Base-by-base conservation (phyloP, 148 eudicot species). In the Diospyros lotus region DNA sequence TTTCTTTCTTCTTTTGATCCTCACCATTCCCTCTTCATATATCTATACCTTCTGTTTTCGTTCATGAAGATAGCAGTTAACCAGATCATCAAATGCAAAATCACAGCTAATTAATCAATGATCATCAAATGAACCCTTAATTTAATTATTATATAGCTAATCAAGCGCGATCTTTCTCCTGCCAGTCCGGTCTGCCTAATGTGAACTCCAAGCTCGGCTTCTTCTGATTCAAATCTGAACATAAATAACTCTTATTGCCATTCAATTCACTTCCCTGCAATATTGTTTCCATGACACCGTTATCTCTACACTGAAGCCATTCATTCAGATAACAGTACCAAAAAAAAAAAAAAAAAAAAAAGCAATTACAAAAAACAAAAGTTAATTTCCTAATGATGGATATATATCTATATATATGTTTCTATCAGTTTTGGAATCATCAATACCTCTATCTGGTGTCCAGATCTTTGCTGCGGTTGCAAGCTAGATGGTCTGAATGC, bases 181-280 rank as follows among this genome's bases (percentile, higher is more conserved):
- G 60, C 81, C 83, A 84, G 38, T 75, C 84, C 51, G 86, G 80
- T 78, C 83, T 84, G 51, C 87, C 84, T 73, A 77, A 64, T 12
- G 83, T 82, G 75, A 79, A 79, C 62, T 85, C 82, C 76, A 79
- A 77, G 74, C 82, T 78, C 44, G 82, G 84, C 67, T 73, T 78
- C 76, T 79, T 81, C 15, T 64, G 68, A 6, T 76, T 74, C 77
- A 79, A 54, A 76, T 72, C 75, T 39, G 78, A 75, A 28, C 64
- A 59, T 60, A 73, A 50, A 67, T 61, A 81, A 68, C 76, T 79
- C 76, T 78, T 81, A 51, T 40, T 17, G 60, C 53, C 46, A 4
- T 58, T 54, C 63, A 79, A 42, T 44, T 81, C 75, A 72, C 65
- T 61, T 72, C 77, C 85, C 87, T 84, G 79, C 80, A 54, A 52